These are phyloP conservation scores for Phytophthora citricola DNA, from an alignment of 352 stramenopile genomes.

Conservation along the genomic window DNA sequence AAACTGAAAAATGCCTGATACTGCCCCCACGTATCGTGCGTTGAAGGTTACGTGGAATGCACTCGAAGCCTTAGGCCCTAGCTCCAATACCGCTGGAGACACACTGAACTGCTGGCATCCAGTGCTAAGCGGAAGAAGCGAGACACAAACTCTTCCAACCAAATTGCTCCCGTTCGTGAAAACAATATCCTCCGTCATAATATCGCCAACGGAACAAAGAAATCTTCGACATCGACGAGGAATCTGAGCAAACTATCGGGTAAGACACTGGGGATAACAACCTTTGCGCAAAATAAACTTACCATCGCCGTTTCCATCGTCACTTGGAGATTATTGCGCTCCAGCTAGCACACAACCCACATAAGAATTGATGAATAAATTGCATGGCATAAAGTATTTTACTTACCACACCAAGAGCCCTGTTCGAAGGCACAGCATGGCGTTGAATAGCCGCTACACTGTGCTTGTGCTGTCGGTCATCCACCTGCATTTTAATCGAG, in stretches of 20 bases:
- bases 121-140: constrained; percentile 79
- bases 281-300: neutral
- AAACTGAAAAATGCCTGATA: constrained; percentile 89
- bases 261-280: neutral
- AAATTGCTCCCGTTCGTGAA: constrained; percentile 74
- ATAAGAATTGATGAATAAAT: constrained; percentile 11
- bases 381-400: neutral
- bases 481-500: constrained; percentile 1
- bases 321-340: constrained; percentile 34
- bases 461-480: constrained; percentile 4
- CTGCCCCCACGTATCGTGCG: constrained; percentile 60
- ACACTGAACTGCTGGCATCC: constrained; percentile 88
- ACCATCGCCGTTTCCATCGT: constrained; percentile 41
- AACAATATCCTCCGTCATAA: constrained; percentile 77
- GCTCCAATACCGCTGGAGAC: constrained; percentile 76
- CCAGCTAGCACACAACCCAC: constrained; percentile 16
- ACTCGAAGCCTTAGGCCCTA: constrained; percentile 61
- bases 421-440: constrained; percentile 12
- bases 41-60: constrained; percentile 77
- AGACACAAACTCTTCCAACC: constrained; percentile 75
- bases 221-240: constrained; percentile 69
- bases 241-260: constrained; percentile 37
- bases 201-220: constrained; percentile 72
- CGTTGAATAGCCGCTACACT: constrained; percentile 9
- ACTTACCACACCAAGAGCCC: constrained; percentile 29